A percentile compares a stretch with the other conserved stretches of the same genome.
These are phyloP conservation scores for Erigeron philadelphicus DNA, from an alignment of 140 eudicot species.

Conservation along the genomic window DNA sequence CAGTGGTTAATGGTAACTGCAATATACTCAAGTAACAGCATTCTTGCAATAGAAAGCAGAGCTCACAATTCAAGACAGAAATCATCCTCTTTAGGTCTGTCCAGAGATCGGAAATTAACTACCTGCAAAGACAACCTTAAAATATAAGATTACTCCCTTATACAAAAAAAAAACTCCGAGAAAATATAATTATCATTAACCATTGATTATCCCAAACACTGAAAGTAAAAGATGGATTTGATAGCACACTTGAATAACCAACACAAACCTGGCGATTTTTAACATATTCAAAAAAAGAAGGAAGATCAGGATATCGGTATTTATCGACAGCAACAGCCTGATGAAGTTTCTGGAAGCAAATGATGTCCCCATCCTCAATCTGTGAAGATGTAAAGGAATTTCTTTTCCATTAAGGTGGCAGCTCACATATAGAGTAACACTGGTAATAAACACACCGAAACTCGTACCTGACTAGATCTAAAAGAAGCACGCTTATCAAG, in stretches of 20 bases:
- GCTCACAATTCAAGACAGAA: conserved; percentile 65
- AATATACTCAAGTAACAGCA: not conserved
- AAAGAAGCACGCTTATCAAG: conserved; percentile 65
- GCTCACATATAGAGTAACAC: not conserved
- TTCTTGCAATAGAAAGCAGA: not conserved
- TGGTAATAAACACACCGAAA: not conserved
- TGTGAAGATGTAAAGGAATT: conserved; percentile 20
- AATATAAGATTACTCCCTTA: conserved; percentile 12
- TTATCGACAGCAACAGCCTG: conserved; percentile 45
- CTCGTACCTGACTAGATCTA: conserved; percentile 67
- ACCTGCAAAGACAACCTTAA: conserved; percentile 32
- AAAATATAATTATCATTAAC: not conserved
- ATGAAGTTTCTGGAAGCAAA: conserved; percentile 76
- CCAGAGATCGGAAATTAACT: conserved; percentile 58
- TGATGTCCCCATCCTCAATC: conserved; percentile 93
- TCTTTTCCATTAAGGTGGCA: not conserved
- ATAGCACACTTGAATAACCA: not conserved
- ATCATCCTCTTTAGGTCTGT: conserved; percentile 65
- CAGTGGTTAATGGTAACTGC: conserved; percentile 21
- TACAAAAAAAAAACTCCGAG: not conserved
- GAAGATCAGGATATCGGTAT: conserved; percentile 61
- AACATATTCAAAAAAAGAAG: conserved; percentile 79
- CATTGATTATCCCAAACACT: conserved; percentile 1
- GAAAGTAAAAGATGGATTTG: not conserved
- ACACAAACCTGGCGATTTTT: conserved; percentile 69